phyloP scores from a whole-genome alignment of 106 monocot species.

The Phalaenopsis aphrodite region DNA sequence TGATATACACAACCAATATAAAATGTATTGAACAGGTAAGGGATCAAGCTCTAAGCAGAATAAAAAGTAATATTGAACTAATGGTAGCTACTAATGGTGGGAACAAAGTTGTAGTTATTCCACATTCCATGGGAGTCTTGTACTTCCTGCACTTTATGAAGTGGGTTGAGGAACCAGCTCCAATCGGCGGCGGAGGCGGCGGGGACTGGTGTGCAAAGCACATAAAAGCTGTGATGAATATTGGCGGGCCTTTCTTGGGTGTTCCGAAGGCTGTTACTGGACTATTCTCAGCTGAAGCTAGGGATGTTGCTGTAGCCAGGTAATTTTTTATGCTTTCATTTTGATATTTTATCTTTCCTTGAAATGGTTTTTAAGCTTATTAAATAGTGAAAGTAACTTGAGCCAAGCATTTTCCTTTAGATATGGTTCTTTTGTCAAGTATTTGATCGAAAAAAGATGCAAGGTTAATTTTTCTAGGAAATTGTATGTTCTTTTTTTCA shows the following conservation, averaged over 20 bases:
- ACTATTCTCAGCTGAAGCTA: slow-evolving; percentile 90
- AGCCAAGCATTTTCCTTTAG: background rate
- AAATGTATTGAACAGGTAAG: slow-evolving; percentile 49
- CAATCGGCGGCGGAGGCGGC: slow-evolving; percentile 88
- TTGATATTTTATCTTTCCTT: background rate
- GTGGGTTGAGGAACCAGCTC: slow-evolving; percentile 96
- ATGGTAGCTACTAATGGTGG: slow-evolving; percentile 90
- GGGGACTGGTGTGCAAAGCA: slow-evolving; percentile 86
- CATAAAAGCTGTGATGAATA: slow-evolving; percentile 98
- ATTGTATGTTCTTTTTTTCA: background rate
- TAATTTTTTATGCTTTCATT: slow-evolving; percentile 9
- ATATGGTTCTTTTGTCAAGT: background rate
- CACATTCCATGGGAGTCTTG: slow-evolving; percentile 96
- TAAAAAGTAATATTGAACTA: slow-evolving; percentile 96
- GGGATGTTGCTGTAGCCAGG: slow-evolving; percentile 97
- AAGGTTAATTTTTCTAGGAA: too few species aligned
- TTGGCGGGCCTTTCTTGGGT: slow-evolving; percentile 97
- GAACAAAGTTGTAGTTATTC: slow-evolving; percentile 98
- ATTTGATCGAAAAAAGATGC: background rate
- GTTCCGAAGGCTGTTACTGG: slow-evolving; percentile 95
- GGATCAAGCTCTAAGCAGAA: slow-evolving; percentile 86
- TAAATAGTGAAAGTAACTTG: background rate
- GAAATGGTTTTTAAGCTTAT: background rate
- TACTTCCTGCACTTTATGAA: slow-evolving; percentile 99
- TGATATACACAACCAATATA: background rate